Evolutionary conservation across 2,329 filamentous ascomycete genomes (phyloP).

Genomic region (Incumbomyces delicatus): DNA sequence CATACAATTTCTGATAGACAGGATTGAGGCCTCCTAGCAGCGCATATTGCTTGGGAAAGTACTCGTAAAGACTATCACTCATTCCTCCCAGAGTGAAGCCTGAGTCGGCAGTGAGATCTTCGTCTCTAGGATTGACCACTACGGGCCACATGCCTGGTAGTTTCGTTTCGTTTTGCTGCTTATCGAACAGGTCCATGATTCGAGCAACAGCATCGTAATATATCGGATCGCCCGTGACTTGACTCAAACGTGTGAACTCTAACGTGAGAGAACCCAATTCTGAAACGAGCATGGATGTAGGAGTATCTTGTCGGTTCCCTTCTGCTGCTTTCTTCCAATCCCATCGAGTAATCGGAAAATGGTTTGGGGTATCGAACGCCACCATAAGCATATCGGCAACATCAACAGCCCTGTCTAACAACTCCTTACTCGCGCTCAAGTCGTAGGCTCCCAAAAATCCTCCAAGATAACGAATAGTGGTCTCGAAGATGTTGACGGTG

Average conservation of each 20-base stretch:
- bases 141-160: conserved; percentile 33
- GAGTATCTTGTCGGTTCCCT: conserved; percentile 5
- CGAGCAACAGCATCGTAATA: conserved; percentile 31
- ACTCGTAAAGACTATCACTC: conserved; percentile 17
- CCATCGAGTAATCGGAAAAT: conserved; percentile 26
- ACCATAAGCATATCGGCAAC: conserved; percentile 45
- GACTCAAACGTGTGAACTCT: conserved; percentile 33
- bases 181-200: conserved; percentile 27
- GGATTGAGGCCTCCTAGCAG: conserved; percentile 33
- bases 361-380: conserved; percentile 28
- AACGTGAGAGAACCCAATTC: conserved; percentile 32
- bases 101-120: conserved; percentile 33
- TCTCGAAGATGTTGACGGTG: conserved; percentile 73
- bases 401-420: conserved; percentile 46
- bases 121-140: conserved; percentile 25
- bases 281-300: conserved; percentile 20
- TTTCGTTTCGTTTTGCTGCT: conserved; percentile 26
- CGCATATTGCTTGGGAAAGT: conserved; percentile 29
- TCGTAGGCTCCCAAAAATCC: conserved; percentile 64
- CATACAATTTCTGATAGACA: conserved; percentile 47
- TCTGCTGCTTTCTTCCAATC: conserved; percentile 21
- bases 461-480: conserved; percentile 77
- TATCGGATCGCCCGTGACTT: conserved; percentile 29
- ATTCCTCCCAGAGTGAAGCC: conserved; percentile 40
- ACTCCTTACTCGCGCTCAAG: conserved; percentile 38